Evolutionary conservation across 2,329 filamentous ascomycete species (phyloP).

Genomic region (Xylariaceae sp.): DNA sequence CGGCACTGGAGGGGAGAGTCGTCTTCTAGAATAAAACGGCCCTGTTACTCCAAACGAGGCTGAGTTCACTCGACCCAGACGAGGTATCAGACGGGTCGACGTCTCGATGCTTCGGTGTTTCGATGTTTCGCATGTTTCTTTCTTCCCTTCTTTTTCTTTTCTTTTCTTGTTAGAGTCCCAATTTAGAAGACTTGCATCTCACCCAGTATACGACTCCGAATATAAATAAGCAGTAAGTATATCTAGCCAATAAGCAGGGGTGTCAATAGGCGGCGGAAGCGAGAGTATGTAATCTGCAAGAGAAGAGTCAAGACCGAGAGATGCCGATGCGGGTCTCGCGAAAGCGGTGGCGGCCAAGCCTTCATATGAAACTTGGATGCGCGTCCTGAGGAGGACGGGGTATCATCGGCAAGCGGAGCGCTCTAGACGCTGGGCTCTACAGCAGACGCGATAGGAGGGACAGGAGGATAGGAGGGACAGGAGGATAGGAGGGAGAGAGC

Average conservation of each 20-base stretch:
- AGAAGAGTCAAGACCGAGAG: constrained; percentile 21
- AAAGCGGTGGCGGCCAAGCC: constrained; percentile 21
- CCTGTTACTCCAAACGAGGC: constrained; percentile 22
- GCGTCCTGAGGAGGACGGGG: constrained; percentile 23
- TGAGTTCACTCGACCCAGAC: constrained; percentile 21
- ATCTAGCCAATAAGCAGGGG: constrained; percentile 22
- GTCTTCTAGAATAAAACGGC: constrained; percentile 16
- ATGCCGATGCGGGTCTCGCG: constrained; percentile 23
- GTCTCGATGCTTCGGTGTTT: neutral
- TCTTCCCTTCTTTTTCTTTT: neutral
- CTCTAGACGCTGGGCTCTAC: neutral
- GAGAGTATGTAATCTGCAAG: constrained; percentile 22
- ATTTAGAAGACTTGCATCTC: constrained; percentile 6
- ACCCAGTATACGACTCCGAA: constrained; percentile 21
- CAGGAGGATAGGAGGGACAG: too few relatives aligned
- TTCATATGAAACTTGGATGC: constrained; percentile 29
- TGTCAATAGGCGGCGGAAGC: constrained; percentile 17
- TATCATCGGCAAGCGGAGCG: constrained; percentile 25
- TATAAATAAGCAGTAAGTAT: constrained; percentile 7
- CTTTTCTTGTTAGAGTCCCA: neutral
- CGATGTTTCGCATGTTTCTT: neutral
- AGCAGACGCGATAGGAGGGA: too few relatives aligned
- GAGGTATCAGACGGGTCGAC: constrained; percentile 21
- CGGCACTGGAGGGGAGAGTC: constrained; percentile 2
- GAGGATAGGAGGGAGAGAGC: too few relatives aligned